Evolutionary conservation across 2,329 filamentous ascomycete genomes (phyloP).

Genomic region (Myriosclerotinia curreyana): DNA sequence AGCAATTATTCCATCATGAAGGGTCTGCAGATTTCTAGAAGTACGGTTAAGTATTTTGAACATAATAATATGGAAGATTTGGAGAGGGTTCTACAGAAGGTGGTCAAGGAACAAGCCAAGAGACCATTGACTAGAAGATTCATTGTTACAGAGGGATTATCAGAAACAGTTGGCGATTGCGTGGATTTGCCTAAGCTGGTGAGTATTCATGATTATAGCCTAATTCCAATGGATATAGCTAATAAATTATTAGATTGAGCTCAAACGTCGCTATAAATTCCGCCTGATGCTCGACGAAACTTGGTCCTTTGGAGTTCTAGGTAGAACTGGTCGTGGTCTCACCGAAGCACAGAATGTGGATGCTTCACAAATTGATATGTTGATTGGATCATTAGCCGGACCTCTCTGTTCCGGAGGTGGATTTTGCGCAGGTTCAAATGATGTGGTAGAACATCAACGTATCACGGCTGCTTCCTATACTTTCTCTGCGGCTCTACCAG

Average conservation of each 20-base stretch:
- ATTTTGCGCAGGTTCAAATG: constrained; percentile 88
- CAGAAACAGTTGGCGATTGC: constrained; percentile 85
- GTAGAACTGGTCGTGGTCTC: constrained; percentile 83
- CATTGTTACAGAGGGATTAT: constrained; percentile 92
- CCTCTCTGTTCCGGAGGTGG: constrained; percentile 89
- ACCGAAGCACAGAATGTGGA: constrained; percentile 98
- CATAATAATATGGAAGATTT: constrained; percentile 96
- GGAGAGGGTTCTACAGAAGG: constrained; percentile 77
- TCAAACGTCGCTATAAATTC: constrained; percentile 97
- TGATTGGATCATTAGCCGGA: constrained; percentile 86
- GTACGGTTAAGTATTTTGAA: constrained; percentile 88
- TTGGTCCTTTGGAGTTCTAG: constrained; percentile 93
- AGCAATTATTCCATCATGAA: constrained; percentile 94
- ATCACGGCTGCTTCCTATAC: constrained; percentile 91
- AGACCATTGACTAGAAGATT: constrained; percentile 87
- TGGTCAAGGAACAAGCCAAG: constrained; percentile 80
- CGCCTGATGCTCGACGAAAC: constrained; percentile 96
- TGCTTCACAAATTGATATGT: constrained; percentile 91
- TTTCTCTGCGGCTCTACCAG: constrained; percentile 90
- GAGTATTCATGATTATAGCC: constrained; percentile 38
- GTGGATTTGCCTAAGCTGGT: constrained; percentile 82
- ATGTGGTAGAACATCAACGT: constrained; percentile 94
- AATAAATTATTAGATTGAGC: constrained; percentile 60
- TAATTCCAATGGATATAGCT: not conserved
- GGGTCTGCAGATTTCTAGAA: constrained; percentile 88